Percentiles rank a stretch among this genome's conserved stretches.
These are phyloP conservation scores for Penicilliopsis zonata DNA, from an alignment of 495 filamentous ascomycete genomes.

Conservation along the genomic window DNA sequence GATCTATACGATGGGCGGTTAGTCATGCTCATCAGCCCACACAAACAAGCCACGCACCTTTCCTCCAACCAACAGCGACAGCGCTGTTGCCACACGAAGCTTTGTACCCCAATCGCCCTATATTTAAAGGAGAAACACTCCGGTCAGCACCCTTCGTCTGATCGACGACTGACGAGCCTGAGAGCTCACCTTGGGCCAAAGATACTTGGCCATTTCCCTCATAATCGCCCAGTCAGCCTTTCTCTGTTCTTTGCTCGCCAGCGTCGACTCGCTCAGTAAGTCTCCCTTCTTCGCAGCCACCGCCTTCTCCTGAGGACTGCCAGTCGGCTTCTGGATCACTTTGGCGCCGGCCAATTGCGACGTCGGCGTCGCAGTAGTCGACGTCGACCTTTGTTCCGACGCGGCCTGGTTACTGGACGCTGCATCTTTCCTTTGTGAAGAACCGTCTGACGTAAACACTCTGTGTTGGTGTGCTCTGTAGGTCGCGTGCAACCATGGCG, in stretches of 20 bases:
- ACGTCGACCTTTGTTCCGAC: slow-evolving; percentile 6
- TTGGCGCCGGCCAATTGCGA: slow-evolving; percentile 11
- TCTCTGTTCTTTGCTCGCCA: slow-evolving; percentile 70
- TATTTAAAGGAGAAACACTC: not conserved
- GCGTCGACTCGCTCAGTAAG: slow-evolving; percentile 41
- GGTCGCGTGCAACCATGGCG: slow-evolving; percentile 13
- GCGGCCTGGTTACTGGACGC: slow-evolving; percentile 6
- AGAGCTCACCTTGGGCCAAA: slow-evolving; percentile 76
- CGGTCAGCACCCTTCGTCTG: slow-evolving; percentile 4
- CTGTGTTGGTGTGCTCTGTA: slow-evolving; percentile 16
- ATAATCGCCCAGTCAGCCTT: slow-evolving; percentile 98
- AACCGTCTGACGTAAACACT: slow-evolving; percentile 12
- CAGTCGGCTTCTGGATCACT: slow-evolving; percentile 11
- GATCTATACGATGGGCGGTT: slow-evolving; percentile 33
- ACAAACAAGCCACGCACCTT: slow-evolving; percentile 41
- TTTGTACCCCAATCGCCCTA: slow-evolving; percentile 70
- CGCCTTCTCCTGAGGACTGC: slow-evolving; percentile 14
- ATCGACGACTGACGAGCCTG: no score
- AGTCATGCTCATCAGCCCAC: not conserved
- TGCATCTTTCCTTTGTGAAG: slow-evolving; percentile 10
- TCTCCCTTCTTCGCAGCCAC: slow-evolving; percentile 30
- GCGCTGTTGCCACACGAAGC: slow-evolving; percentile 66
- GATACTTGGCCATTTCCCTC: slow-evolving; percentile 89
- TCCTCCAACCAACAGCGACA: slow-evolving; percentile 73
- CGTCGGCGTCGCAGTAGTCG: slow-evolving; percentile 5